Evolutionary conservation across 2,329 filamentous ascomycete genomes (phyloP), one percentile per base, ranked within the genome.

Genomic region (Cryphonectria carpinicola): DNA sequence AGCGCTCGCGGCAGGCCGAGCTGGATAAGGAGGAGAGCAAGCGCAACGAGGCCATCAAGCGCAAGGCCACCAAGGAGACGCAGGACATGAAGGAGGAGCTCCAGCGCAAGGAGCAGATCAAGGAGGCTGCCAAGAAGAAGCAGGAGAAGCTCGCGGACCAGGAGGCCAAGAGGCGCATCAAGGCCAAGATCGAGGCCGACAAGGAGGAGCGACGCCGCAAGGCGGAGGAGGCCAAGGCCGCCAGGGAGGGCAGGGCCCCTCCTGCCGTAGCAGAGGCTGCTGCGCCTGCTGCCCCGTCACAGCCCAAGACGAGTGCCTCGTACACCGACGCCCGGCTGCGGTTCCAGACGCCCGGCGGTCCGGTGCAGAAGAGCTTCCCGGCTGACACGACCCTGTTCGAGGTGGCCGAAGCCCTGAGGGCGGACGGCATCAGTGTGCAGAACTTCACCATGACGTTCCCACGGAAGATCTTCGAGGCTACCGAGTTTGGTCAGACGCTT

Each of bases 341-440:
- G 71, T 83, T 99, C 56, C 94, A 97, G 81, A 95, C 92, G 0
- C 79, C 89, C 0, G 84, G 83, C 25, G 93, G 94, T 19, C 95
- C 92, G 72, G 84, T 98, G 68, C 90, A 92, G 82, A 98, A 97
- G 87, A 95, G 92, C 0, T 90, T 97, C 74, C 91, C 94, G 0
- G 94, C 93, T 7, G 93, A 97, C 71, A 97, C 94, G 3, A 98
- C 96, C 0, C 83, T 99, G 14, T 97, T 97, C 76, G 95, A 99
- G 82, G 90, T 99, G 66, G 94, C 93, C 0, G 89, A 95, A 76
- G 87, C 90, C 70, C 79, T 99, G 35, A 84, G 89, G 78, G 81
- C 87, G 65, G 93, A 98, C 65, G 93, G 92, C 0, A 80, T 88
- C 6, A 82, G 89, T 3, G 92, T 97, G 19, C 87, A 85, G 35